phyloP scores from a whole-genome alignment of 1,284 basidiomycete genomes.

The Cerioporus squamosus region DNA sequence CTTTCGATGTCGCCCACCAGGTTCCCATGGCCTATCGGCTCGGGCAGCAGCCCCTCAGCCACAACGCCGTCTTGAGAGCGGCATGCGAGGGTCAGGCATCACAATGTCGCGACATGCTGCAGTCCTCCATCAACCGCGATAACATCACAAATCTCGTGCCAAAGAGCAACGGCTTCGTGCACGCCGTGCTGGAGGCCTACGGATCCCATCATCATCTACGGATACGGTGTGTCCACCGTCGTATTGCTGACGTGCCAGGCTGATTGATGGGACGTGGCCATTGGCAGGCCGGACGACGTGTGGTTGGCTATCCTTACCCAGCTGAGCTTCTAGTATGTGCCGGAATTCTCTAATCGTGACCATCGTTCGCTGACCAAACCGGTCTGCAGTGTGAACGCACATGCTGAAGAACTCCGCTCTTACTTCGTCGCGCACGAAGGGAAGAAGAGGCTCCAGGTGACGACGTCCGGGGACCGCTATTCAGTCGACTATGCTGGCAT shows the following conservation, averaged over 20 bases:
- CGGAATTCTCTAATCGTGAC: not conserved
- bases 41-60: not conserved
- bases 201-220: slow-evolving; percentile 40
- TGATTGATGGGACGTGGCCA: slow-evolving; percentile 4
- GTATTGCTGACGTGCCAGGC: too few species aligned
- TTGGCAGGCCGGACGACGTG: slow-evolving; percentile 44
- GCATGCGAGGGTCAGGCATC: too few species aligned
- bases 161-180: slow-evolving; percentile 37
- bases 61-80: not conserved
- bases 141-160: slow-evolving; percentile 5
- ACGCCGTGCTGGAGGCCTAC: slow-evolving; percentile 43
- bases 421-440: slow-evolving; percentile 47
- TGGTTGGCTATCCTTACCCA: slow-evolving; percentile 13
- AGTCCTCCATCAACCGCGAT: slow-evolving; percentile 14
- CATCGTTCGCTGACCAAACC: not conserved
- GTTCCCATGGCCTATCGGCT: too few species aligned
- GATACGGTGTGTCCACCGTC: slow-evolving; percentile 9
- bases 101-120: slow-evolving; percentile 10
- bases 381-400: slow-evolving; percentile 38
- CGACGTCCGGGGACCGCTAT: slow-evolving; percentile 23
- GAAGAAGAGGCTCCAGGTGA: slow-evolving; percentile 34
- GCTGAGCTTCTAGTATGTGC: slow-evolving; percentile 35
- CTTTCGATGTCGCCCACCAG: too few species aligned
- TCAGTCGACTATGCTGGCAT: slow-evolving; percentile 38
- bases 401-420: slow-evolving; percentile 42